Conservation (phyloP, 306 rosid genomes). For the Lithocarpus polystachyus region DNA sequence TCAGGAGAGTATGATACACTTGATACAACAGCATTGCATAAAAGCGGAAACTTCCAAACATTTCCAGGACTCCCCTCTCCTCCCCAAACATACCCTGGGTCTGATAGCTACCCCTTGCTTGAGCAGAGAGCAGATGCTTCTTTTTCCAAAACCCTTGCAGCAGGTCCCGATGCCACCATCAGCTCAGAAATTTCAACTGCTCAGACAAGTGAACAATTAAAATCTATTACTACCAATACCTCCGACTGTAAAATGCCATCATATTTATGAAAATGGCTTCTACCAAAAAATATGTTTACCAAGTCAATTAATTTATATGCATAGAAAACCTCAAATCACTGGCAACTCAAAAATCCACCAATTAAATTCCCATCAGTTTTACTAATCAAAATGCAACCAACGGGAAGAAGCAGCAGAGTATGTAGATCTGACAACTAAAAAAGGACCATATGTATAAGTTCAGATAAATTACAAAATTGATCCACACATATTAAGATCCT, state of each 20-base stretch:
- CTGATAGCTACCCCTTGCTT: too few species aligned
- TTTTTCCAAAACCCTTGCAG: conserved; percentile 22
- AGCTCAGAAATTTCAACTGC: conserved; percentile 19
- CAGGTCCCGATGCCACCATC: conserved; percentile 4
- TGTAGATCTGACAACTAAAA: not conserved
- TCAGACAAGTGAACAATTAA: conserved; percentile 17
- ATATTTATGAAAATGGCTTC: not conserved
- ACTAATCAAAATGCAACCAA: not conserved
- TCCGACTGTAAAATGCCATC: not conserved
- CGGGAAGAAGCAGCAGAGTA: not conserved
- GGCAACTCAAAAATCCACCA: not conserved
- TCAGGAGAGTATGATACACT: not conserved
- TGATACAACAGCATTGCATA: not conserved
- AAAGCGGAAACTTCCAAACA: not conserved
- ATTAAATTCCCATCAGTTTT: not conserved
- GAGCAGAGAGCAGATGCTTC: conserved; percentile 15
- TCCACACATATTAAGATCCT: not conserved
- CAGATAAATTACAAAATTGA: not conserved
- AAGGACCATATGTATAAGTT: not conserved
- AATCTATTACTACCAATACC: not conserved
- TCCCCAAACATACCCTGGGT: too few species aligned
- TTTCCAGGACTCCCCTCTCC: too few species aligned
- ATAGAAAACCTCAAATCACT: not conserved
- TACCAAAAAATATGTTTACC: not conserved
- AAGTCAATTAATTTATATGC: not conserved